Percentiles rank a stretch among this genome's conserved stretches.
phyloP scores from a whole-genome alignment of 2,329 filamentous ascomycete species.

The Neofusicoccum sp. region DNA sequence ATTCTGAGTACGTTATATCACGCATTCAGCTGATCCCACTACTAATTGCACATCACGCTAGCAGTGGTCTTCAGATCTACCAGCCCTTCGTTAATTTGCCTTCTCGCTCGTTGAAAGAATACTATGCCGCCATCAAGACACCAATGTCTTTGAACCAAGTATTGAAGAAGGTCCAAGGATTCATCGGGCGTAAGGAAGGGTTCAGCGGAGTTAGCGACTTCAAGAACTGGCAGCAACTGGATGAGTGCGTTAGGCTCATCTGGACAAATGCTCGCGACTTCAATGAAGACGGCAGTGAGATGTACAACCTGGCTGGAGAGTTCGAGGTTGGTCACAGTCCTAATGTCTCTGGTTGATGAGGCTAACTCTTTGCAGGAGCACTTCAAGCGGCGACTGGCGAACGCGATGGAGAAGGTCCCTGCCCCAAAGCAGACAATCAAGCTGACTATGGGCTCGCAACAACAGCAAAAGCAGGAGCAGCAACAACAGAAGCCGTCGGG shows the following conservation, averaged over 20 bases:
- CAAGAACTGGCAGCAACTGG: constrained; percentile 79
- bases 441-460: constrained; percentile 58
- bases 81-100: constrained; percentile 78
- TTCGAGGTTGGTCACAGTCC: constrained; percentile 63
- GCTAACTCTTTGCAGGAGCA: constrained; percentile 51
- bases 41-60: constrained; percentile 17
- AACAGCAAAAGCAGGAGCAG: constrained; percentile 36
- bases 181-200: constrained; percentile 62
- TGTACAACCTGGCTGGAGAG: constrained; percentile 72
- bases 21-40: not conserved
- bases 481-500: constrained; percentile 29
- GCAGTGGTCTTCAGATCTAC: constrained; percentile 64
- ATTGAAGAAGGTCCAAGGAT: constrained; percentile 72
- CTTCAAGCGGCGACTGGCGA: constrained; percentile 66
- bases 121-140: constrained; percentile 79
- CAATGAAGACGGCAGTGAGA: constrained; percentile 88
- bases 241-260: constrained; percentile 74
- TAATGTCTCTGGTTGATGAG: not conserved
- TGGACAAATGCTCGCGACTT: constrained; percentile 88
- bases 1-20: constrained; percentile 20
- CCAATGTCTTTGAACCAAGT: constrained; percentile 76
- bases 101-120: constrained; percentile 73
- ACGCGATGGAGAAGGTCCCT: constrained; percentile 69
- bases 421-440: constrained; percentile 81
- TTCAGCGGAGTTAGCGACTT: constrained; percentile 64